These are phyloP conservation scores for Linum tenue DNA, from an alignment of 345 rosid genomes.

Conservation along the genomic window DNA sequence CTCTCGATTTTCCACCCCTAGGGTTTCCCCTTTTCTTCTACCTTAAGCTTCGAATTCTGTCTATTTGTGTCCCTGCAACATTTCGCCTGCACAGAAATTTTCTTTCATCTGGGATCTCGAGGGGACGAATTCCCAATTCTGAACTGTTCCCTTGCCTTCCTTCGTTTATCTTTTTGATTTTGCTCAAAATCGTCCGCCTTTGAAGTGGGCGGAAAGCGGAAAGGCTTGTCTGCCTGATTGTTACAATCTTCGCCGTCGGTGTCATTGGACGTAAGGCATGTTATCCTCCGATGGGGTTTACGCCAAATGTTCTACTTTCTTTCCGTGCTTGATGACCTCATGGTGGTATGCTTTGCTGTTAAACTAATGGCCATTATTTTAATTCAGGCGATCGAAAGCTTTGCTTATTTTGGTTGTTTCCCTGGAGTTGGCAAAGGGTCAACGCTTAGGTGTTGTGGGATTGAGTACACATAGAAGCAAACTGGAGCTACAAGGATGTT, in stretches of 20 bases:
- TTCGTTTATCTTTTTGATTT: background rate
- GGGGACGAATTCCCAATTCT: background rate
- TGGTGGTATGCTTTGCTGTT: background rate
- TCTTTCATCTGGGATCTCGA: background rate
- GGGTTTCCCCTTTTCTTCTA: background rate
- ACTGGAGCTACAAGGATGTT: slow-evolving; percentile 51
- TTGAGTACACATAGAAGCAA: slow-evolving; percentile 12
- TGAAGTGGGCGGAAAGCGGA: background rate
- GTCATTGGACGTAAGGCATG: background rate
- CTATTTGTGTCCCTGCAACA: background rate
- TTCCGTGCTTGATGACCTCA: too few relatives aligned
- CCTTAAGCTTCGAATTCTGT: background rate
- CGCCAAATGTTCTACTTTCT: too few relatives aligned
- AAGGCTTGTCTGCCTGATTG: background rate
- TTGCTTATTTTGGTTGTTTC: background rate
- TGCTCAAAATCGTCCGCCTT: background rate
- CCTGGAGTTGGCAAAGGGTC: slow-evolving; percentile 2
- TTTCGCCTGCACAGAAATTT: background rate
- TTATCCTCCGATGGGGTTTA: background rate
- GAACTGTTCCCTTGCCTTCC: too few relatives aligned
- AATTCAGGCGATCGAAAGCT: background rate
- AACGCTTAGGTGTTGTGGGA: slow-evolving; percentile 3
- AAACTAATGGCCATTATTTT: background rate
- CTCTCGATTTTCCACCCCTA: background rate
- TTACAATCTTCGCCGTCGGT: background rate